Evolutionary conservation across 345 rosid genomes (phyloP), one percentile per base, ranked within the genome.

Genomic region (Cardamine chenopodiifolia): DNA sequence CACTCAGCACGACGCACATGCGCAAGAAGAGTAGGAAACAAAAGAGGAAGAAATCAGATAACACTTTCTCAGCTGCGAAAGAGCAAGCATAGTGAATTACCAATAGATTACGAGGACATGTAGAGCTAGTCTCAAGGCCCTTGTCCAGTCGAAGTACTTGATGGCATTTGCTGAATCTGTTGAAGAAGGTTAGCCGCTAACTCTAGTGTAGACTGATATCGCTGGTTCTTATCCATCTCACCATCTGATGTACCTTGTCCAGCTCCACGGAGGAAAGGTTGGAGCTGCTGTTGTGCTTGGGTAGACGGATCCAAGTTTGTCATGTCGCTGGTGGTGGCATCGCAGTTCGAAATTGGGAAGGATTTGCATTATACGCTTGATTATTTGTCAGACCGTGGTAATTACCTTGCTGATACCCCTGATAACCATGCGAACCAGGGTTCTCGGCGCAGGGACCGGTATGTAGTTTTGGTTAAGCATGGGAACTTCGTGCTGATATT

Each of bases 101-200:
- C 90, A 73, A 66, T 26, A 48, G 66, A 61, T 45, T 63, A 64
- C 9, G 67, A 28, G 22, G 25, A 17, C 35, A 35, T 64, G 78
- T 78, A 70, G 34, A 50, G 70, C 61, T 81, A 74, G 67, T 68
- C 72, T 63, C 82, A 88, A 29, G 78, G 56, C 71, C 85, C 82
- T 78, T 45, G 80, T 52, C 84, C 89, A 48, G 80, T 72, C 12
- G 84, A 75, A n/a, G n/a, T n/a, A n/a, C n/a, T n/a, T n/a, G n/a
- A n/a, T n/a, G n/a, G n/a, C n/a, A n/a, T n/a, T 62, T 76, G 95
- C 76, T 95, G 97, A 80, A 95, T 83, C 81, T 89, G 97, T 23
- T 82, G 90, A 75, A 95, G 99, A 68, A 95, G 96, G 77, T 59
- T 89, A 13, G 99, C 97, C 6, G 99, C 99, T 83, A 95, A 81